Conservation (phyloP, 257 asterid species). For the Rubia yunnanensis region DNA sequence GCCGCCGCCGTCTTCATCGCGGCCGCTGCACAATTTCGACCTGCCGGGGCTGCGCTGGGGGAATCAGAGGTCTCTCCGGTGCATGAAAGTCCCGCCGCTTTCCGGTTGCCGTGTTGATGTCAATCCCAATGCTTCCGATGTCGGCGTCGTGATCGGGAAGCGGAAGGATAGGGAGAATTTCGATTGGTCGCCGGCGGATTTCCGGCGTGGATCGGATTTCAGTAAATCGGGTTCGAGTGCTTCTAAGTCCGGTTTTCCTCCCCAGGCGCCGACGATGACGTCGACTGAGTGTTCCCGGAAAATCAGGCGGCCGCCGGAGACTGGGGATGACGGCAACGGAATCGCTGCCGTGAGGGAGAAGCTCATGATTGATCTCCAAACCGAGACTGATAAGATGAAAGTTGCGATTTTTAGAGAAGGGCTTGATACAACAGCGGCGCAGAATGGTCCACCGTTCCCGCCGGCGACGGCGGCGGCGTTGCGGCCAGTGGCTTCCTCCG, state of each 20-base stretch:
- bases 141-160: conserved; percentile 4
- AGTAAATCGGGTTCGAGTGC: conserved; percentile 3
- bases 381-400: conserved; percentile 70
- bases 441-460: conserved; percentile 10
- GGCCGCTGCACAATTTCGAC: conserved; percentile 59
- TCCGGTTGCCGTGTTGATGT: conserved; percentile 17
- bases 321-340: conserved; percentile 35
- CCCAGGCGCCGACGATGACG: conserved; percentile 5
- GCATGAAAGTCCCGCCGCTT: conserved; percentile 39
- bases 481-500: conserved; percentile 5
- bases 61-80: conserved; percentile 44
- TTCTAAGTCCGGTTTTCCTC: conserved; percentile 11
- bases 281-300: conserved; percentile 14
- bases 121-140: conserved; percentile 6
- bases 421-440: conserved; percentile 31
- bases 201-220: conserved; percentile 23
- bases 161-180: conserved; percentile 15
- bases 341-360: conserved; percentile 64
- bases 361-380: conserved; percentile 71
- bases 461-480: conserved; percentile 21
- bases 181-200: conserved; percentile 8
- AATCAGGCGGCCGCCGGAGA: conserved; percentile 16
- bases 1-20: conserved; percentile 31
- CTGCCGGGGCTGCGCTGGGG: conserved; percentile 72
- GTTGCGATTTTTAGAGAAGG: conserved; percentile 53